These are phyloP conservation scores for Exophiala calicioides DNA, from an alignment of 2,329 filamentous ascomycete species.

Conservation along the genomic window DNA sequence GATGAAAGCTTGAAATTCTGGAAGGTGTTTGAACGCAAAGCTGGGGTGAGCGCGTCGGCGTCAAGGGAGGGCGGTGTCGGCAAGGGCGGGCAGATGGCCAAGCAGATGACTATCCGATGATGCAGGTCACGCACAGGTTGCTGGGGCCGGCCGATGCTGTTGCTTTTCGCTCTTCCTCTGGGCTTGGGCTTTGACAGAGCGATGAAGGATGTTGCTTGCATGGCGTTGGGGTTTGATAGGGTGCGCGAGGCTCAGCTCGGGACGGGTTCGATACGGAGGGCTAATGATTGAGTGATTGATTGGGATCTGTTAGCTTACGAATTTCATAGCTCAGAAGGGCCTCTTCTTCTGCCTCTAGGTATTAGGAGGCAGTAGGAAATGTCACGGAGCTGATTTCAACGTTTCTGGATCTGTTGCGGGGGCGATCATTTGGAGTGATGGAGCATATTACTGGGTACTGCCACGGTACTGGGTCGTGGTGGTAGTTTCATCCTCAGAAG, in stretches of 20 bases:
- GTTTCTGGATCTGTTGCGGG: background rate
- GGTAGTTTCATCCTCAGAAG: too few species aligned
- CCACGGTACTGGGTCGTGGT: too few species aligned
- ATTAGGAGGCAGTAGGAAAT: too few species aligned
- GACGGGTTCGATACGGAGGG: too few species aligned
- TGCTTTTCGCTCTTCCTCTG: too few species aligned
- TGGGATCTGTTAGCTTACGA: background rate
- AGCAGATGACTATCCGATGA: constrained; percentile 93
- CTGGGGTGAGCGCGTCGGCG: constrained; percentile 66
- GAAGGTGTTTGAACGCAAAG: constrained; percentile 99
- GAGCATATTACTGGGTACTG: too few species aligned
- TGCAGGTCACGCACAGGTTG: constrained; percentile 5
- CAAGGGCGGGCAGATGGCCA: constrained; percentile 80
- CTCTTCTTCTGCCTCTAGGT: too few species aligned
- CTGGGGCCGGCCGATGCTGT: background rate
- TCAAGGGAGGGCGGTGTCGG: constrained; percentile 67
- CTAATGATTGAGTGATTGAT: background rate
- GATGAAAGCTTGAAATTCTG: constrained; percentile 99
- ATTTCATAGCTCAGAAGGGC: background rate
- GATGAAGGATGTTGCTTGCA: background rate
- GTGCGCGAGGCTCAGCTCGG: too few species aligned
- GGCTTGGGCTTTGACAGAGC: background rate
- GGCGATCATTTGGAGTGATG: too few species aligned
- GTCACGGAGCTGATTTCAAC: too few species aligned
- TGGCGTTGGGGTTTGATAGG: background rate